Percentiles rank a stretch among this genome's conserved stretches.
These are phyloP conservation scores for Moringa oleifera DNA, from an alignment of 345 rosid species.

Conservation along the genomic window DNA sequence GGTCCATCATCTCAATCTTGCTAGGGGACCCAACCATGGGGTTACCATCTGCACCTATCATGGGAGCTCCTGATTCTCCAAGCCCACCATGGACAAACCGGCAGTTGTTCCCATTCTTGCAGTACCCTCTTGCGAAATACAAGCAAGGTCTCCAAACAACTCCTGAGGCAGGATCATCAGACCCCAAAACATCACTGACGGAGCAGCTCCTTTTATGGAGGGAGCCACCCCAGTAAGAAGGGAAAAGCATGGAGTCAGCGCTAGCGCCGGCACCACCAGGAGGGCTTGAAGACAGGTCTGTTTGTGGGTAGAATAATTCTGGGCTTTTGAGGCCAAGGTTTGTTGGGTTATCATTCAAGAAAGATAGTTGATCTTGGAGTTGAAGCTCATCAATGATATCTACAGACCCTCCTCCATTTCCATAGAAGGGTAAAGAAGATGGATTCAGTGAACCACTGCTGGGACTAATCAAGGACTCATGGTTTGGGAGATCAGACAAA, in stretches of 20 bases:
- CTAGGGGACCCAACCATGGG: conserved; percentile 61
- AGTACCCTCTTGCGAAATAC: conserved; percentile 86
- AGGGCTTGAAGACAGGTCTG: conserved; percentile 36
- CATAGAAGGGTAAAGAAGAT: conserved; percentile 63
- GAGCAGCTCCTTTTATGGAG: conserved; percentile 72
- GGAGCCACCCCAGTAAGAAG: conserved; percentile 45
- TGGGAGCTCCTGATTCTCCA: conserved; percentile 29
- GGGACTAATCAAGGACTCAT: conserved; percentile 50
- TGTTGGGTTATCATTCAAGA: conserved; percentile 47
- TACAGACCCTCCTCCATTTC: conserved; percentile 35
- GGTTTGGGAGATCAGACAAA: conserved; percentile 38
- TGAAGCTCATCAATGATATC: conserved; percentile 61
- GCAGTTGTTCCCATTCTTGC: conserved; percentile 82
- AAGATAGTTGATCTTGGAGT: conserved; percentile 58
- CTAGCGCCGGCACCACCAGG: conserved; percentile 18
- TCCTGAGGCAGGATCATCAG: conserved; percentile 57
- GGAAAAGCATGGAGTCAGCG: conserved; percentile 28
- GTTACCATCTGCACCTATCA: conserved; percentile 27
- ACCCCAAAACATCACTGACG: conserved; percentile 61
- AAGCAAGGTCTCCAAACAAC: conserved; percentile 86
- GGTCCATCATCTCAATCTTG: conserved; percentile 60
- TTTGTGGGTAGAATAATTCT: conserved; percentile 40
- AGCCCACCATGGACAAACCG: conserved; percentile 63
- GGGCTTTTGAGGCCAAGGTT: conserved; percentile 31
- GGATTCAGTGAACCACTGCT: conserved; percentile 42